These are phyloP conservation scores for Cyamopsis tetragonoloba DNA, from an alignment of 306 rosid genomes.

Conservation along the genomic window DNA sequence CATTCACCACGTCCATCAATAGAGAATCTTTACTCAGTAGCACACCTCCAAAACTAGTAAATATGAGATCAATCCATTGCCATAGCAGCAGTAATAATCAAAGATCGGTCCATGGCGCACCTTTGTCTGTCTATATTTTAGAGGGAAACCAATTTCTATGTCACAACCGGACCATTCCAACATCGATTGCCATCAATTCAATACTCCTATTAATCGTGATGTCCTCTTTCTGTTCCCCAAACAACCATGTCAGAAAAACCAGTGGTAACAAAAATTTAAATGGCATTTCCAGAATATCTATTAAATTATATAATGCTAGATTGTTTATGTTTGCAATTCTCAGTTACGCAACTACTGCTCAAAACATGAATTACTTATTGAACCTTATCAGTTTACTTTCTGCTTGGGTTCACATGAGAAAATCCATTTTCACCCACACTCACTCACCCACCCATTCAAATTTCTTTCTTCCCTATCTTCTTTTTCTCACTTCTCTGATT, in stretches of 20 bases:
- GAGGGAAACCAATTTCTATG: background rate
- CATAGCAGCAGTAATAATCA: background rate
- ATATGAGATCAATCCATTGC: background rate
- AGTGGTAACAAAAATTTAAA: conserved; percentile 3
- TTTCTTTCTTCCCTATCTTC: no score
- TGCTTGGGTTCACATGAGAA: no score
- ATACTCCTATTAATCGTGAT: background rate
- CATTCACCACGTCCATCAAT: conserved; percentile 12
- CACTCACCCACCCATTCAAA: no score
- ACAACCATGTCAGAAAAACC: background rate
- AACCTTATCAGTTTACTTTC: no score
- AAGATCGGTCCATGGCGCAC: conserved; percentile 13
- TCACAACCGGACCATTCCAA: background rate
- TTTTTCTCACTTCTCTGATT: no score
- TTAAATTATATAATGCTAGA: no score
- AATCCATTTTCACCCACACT: no score
- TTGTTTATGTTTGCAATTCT: no score
- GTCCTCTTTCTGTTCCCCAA: background rate
- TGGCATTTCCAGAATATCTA: no score
- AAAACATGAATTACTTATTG: no score
- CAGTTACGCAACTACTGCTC: no score
- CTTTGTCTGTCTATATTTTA: background rate
- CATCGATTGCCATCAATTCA: background rate
- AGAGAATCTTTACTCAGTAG: background rate
- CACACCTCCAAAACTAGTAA: background rate